These are phyloP conservation scores for Colletotrichum musae DNA, from an alignment of 2,329 filamentous ascomycete genomes.

Conservation along the genomic window DNA sequence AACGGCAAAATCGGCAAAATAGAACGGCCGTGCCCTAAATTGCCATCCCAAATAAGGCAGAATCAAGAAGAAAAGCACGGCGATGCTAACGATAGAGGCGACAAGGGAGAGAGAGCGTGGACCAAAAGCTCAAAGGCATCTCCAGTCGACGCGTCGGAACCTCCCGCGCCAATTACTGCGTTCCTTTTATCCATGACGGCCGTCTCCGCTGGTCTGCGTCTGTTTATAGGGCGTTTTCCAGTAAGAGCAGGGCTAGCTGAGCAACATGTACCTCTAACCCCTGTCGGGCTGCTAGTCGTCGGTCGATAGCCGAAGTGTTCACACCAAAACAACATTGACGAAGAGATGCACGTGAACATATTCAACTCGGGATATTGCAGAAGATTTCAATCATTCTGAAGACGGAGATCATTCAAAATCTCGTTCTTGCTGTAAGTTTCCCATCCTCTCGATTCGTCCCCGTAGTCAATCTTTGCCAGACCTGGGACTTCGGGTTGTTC, in stretches of 20 bases:
- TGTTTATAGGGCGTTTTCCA: not conserved
- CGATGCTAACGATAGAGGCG: constrained; percentile 6
- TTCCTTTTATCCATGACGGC: not conserved
- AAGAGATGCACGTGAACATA: too few species aligned
- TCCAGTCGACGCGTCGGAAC: not conserved
- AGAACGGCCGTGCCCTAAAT: constrained; percentile 6
- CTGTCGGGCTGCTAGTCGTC: too few species aligned
- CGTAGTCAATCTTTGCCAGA: too few species aligned
- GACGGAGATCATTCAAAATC: too few species aligned
- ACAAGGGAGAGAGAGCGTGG: constrained; percentile 30
- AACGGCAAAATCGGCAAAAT: constrained; percentile 25
- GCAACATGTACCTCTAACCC: too few species aligned
- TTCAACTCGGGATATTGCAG: too few species aligned
- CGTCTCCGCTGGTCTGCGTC: not conserved
- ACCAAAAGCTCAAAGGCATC: constrained; percentile 19
- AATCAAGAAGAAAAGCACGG: constrained; percentile 11
- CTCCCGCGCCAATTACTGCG: not conserved
- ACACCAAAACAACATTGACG: too few species aligned
- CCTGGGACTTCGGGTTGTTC: not conserved
- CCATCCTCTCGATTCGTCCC: too few species aligned
- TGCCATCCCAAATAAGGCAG: constrained; percentile 6
- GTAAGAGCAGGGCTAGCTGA: not conserved
- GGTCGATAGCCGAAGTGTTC: too few species aligned
- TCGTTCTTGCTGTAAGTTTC: too few species aligned
- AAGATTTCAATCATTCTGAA: too few species aligned